phyloP scores from a whole-genome alignment of 306 rosid species.

The Acacia crassicarpa region DNA sequence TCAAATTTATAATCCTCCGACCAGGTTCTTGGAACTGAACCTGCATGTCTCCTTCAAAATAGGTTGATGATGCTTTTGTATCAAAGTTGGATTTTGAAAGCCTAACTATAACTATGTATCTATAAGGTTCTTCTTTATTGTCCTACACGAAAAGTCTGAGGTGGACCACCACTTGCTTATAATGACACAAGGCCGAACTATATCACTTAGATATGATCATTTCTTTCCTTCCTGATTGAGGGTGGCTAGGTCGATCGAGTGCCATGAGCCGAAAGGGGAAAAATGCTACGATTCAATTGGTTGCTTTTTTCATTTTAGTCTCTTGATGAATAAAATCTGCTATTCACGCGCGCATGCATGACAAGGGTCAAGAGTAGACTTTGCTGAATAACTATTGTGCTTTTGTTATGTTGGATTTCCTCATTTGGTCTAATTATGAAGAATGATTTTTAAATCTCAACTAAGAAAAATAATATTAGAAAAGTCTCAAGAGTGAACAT shows the following conservation, averaged over 20 bases:
- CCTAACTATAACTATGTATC: background rate
- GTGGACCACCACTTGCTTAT: conserved; percentile 22
- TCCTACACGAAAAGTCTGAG: background rate
- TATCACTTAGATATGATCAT: background rate
- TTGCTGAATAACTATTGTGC: background rate
- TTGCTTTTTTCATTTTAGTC: background rate
- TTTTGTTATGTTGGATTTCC: background rate
- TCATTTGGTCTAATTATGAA: background rate
- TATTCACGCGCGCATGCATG: background rate
- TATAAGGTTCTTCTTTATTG: too few relatives aligned
- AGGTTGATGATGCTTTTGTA: background rate
- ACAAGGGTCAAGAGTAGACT: too few relatives aligned
- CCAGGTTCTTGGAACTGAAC: conserved; percentile 9
- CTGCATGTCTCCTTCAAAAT: background rate
- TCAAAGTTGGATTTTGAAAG: background rate
- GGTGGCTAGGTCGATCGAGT: background rate
- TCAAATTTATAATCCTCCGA: background rate
- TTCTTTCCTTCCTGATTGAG: background rate
- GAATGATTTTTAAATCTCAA: too few relatives aligned
- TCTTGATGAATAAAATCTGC: background rate
- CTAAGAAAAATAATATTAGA: too few relatives aligned
- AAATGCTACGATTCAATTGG: background rate
- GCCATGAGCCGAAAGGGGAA: background rate
- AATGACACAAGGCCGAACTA: conserved; percentile 2
- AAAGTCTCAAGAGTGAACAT: too few relatives aligned